Conservation (phyloP, 2,329 filamentous ascomycete genomes). For the Pseudopithomyces chartarum region DNA sequence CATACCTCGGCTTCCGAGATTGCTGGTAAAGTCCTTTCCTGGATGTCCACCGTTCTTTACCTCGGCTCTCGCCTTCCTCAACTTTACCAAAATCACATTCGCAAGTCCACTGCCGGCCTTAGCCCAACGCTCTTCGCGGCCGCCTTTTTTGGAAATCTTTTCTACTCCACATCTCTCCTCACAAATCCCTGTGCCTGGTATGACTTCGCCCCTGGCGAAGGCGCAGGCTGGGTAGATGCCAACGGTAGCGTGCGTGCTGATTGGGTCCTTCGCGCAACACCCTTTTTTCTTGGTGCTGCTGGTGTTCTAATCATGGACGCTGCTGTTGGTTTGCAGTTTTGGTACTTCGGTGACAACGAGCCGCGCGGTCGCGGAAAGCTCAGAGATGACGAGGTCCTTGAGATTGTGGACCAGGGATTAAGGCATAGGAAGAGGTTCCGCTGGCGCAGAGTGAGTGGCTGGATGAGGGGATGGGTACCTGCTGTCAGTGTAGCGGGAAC, state of each 20-base stretch:
- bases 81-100: conserved; percentile 67
- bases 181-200: conserved; percentile 69
- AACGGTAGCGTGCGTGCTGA: conserved; percentile 59
- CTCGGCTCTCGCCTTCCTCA: conserved; percentile 57
- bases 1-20: conserved; percentile 25
- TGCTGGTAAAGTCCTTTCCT: conserved; percentile 52
- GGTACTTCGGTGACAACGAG: conserved; percentile 58
- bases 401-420: conserved; percentile 45
- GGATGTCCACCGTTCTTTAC: conserved; percentile 49
- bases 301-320: conserved; percentile 67
- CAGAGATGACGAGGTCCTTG: conserved; percentile 53
- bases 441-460: conserved; percentile 65
- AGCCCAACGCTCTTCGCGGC: conserved; percentile 67
- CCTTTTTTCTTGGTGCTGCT: conserved; percentile 70
- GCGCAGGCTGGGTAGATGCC: conserved; percentile 63
- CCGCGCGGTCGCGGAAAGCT: conserved; percentile 21
- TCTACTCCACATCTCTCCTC: conserved; percentile 67
- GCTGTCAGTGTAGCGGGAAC: conserved; percentile 49
- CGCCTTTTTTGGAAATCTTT: conserved; percentile 70
- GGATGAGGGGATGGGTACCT: conserved; percentile 71
- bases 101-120: conserved; percentile 67
- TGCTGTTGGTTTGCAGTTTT: conserved; percentile 66
- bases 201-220: conserved; percentile 58
- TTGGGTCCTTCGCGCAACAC: conserved; percentile 64
- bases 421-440: conserved; percentile 48